These are phyloP conservation scores for Francoa sonchifolia DNA, from an alignment of 441 rosid genomes.

Conservation along the genomic window DNA sequence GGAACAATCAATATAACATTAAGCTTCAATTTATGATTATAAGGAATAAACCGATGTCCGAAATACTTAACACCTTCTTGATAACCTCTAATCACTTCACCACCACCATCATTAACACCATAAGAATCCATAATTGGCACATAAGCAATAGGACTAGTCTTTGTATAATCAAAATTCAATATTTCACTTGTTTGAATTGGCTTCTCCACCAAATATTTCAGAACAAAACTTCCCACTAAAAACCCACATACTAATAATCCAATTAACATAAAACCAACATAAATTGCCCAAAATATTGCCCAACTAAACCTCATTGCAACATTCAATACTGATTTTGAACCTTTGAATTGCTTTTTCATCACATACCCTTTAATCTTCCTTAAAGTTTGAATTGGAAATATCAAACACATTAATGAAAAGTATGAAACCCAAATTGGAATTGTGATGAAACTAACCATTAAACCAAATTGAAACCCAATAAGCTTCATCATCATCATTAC, in stretches of 20 bases:
- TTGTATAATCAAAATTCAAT: slow-evolving; percentile 66
- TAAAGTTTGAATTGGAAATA: slow-evolving; percentile 43
- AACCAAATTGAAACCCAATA: slow-evolving; percentile 45
- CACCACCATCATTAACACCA: slow-evolving; percentile 32
- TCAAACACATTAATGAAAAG: slow-evolving; percentile 23
- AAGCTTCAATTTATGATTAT: no score
- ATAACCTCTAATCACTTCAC: slow-evolving; percentile 31
- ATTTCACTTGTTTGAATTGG: slow-evolving; percentile 40
- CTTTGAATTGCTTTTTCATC: slow-evolving; percentile 10
- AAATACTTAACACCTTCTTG: no score
- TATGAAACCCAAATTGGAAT: slow-evolving; percentile 37
- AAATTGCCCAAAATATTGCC: slow-evolving; percentile 57
- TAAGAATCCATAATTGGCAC: slow-evolving; percentile 47
- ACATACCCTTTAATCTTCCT: slow-evolving; percentile 25
- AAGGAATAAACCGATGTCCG: no score
- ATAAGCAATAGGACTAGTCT: slow-evolving; percentile 54
- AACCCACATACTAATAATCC: no score
- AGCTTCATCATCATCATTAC: slow-evolving; percentile 56
- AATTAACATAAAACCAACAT: slow-evolving; percentile 43
- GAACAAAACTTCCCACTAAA: no score
- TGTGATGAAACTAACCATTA: slow-evolving; percentile 31
- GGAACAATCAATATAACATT: no score
- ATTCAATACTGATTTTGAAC: slow-evolving; percentile 25
- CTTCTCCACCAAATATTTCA: slow-evolving; percentile 46
- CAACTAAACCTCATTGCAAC: slow-evolving; percentile 36